These are phyloP conservation scores for Claviceps arundinis DNA, from an alignment of 2,329 filamentous ascomycete genomes.

Conservation along the genomic window DNA sequence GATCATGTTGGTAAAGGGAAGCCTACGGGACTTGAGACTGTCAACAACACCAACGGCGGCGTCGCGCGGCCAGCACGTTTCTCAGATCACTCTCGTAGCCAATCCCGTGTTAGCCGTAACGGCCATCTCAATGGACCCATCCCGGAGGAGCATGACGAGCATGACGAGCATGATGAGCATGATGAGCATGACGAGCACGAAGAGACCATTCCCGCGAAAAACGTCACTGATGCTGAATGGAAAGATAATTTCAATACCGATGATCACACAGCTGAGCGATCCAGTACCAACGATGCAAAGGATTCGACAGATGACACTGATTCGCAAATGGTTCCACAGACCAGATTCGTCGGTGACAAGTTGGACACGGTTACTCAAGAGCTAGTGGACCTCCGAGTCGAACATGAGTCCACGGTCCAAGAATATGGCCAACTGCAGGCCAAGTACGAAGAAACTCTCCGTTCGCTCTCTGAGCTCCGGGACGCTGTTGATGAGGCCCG, in stretches of 20 bases:
- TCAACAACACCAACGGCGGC: slow-evolving; percentile 23
- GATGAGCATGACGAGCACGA: slow-evolving; percentile 40
- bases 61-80: slow-evolving; percentile 29
- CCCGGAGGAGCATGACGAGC: slow-evolving; percentile 38
- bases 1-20: slow-evolving; percentile 58
- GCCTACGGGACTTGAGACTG: slow-evolving; percentile 17
- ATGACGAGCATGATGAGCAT: slow-evolving; percentile 37
- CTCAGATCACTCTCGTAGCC: slow-evolving; percentile 39
- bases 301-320: slow-evolving; percentile 26
- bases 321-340: slow-evolving; percentile 62
- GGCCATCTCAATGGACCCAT: slow-evolving; percentile 42
- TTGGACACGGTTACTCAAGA: slow-evolving; percentile 85
- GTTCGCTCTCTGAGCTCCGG: slow-evolving; percentile 70
- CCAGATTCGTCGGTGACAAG: slow-evolving; percentile 80
- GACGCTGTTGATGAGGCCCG: slow-evolving; percentile 71
- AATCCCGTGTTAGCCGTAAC: slow-evolving; percentile 40
- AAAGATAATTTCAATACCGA: neutral
- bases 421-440: slow-evolving; percentile 71
- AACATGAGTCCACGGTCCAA: slow-evolving; percentile 72
- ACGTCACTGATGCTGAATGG: slow-evolving; percentile 25
- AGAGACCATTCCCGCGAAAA: slow-evolving; percentile 33
- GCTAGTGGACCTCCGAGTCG: slow-evolving; percentile 75
- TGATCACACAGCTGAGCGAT: neutral
- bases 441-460: slow-evolving; percentile 85
- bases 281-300: slow-evolving; percentile 11